Conservation (phyloP, 2,329 filamentous ascomycete species). For the Talaromyces sp. region DNA sequence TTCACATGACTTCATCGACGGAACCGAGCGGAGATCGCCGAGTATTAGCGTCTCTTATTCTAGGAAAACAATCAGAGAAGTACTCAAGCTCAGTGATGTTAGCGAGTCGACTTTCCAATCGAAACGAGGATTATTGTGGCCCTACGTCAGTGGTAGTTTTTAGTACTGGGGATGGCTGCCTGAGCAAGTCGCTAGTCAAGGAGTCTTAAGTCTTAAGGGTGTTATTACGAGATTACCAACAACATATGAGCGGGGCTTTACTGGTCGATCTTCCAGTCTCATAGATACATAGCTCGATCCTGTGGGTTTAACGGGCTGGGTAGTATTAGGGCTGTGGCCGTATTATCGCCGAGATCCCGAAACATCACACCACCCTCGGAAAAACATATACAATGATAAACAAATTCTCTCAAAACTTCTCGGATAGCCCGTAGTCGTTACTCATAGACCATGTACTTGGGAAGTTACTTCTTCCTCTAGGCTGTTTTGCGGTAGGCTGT, state of each 20-base stretch:
- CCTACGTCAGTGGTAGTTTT: background rate
- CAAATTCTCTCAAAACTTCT: conserved; percentile 9
- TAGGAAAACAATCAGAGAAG: background rate
- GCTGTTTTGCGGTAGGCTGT: background rate
- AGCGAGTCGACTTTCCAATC: background rate
- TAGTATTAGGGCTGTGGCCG: conserved; percentile 5
- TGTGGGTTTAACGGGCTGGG: background rate
- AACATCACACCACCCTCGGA: conserved; percentile 15
- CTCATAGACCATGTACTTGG: background rate
- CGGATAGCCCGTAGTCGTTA: background rate
- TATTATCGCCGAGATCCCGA: conserved; percentile 19
- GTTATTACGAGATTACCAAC: background rate
- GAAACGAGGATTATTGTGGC: background rate
- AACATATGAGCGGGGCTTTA: background rate
- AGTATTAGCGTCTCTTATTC: background rate
- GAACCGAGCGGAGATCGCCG: background rate
- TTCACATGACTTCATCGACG: background rate
- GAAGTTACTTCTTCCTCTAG: background rate
- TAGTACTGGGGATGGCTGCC: background rate
- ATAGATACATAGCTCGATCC: too few relatives aligned
- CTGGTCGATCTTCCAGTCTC: background rate
- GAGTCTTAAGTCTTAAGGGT: too few relatives aligned
- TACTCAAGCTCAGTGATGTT: background rate
- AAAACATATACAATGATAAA: background rate
- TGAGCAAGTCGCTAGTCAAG: too few relatives aligned